Evolutionary conservation across 225 moss, liverwort and hornwort species (phyloP).

Genomic region (Physcomitrium patens): DNA sequence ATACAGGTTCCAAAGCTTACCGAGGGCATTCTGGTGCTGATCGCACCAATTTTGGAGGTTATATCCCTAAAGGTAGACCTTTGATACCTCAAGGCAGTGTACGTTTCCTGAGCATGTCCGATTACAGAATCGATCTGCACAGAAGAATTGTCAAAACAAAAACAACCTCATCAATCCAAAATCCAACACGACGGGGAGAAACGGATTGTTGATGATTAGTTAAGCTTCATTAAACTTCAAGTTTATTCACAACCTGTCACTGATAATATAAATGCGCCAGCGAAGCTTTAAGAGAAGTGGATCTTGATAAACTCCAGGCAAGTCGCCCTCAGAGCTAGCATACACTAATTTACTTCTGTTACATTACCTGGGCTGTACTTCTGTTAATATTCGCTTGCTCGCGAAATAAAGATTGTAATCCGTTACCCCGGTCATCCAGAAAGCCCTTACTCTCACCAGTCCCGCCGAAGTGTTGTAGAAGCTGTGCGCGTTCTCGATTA

Average conservation of each 20-base stretch:
- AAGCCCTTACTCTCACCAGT: conserved; percentile 51
- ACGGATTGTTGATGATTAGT: neutral
- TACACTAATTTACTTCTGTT: neutral
- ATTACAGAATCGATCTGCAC: conserved; percentile 60
- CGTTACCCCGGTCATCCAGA: conserved; percentile 47
- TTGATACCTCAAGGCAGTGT: conserved; percentile 53
- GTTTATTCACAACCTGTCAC: neutral
- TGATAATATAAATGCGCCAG: conserved; percentile 3
- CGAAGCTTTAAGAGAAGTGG: neutral
- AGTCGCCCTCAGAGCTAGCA: neutral
- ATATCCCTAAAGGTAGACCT: conserved; percentile 53
- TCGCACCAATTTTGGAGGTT: conserved; percentile 42
- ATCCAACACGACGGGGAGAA: conserved; percentile 7
- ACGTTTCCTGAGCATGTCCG: conserved; percentile 63
- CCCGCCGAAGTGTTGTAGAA: conserved; percentile 63
- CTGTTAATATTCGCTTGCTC: conserved; percentile 62
- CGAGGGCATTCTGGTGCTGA: conserved; percentile 55
- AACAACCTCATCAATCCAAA: conserved; percentile 16
- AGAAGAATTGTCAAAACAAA: conserved; percentile 1
- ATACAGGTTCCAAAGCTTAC: conserved; percentile 28
- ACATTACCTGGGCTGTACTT: conserved; percentile 59
- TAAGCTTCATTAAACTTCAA: neutral
- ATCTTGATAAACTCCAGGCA: conserved; percentile 5
- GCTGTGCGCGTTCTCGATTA: conserved; percentile 65
- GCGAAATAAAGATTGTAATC: conserved; percentile 49